Conservation (phyloP, 768 basidiomycete species). For the Tephrocybe sp. region DNA sequence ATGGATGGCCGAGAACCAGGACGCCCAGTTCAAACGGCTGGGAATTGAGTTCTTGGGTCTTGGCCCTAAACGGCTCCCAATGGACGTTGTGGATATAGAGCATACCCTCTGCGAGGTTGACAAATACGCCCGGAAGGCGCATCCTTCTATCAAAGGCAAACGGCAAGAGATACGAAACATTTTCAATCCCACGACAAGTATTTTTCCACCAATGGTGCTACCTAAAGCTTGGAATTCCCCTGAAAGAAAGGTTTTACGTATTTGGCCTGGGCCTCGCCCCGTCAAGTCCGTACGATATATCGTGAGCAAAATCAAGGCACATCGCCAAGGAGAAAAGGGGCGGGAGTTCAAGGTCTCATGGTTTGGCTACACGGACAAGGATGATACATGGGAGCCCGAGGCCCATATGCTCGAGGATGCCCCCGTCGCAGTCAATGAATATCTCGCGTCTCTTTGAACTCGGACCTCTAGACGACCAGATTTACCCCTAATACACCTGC, state of each 20-base stretch:
- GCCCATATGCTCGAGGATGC: conserved; percentile 46
- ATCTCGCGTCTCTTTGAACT: conserved; percentile 23
- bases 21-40: conserved; percentile 59
- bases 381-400: conserved; percentile 63
- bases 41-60: conserved; percentile 53
- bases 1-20: conserved; percentile 62
- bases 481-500: no score
- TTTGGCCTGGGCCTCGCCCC: conserved; percentile 36
- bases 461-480: background rate
- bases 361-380: conserved; percentile 49
- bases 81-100: conserved; percentile 73
- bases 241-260: conserved; percentile 39
- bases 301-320: conserved; percentile 34
- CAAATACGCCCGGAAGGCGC: conserved; percentile 66
- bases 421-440: conserved; percentile 42
- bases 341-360: conserved; percentile 52
- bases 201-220: conserved; percentile 31
- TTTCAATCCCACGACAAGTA: conserved; percentile 31
- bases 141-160: conserved; percentile 45
- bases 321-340: conserved; percentile 34
- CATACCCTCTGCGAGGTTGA: conserved; percentile 80
- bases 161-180: conserved; percentile 37
- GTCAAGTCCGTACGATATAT: conserved; percentile 45
- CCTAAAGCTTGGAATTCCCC: conserved; percentile 59
- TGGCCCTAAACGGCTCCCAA: conserved; percentile 46